phyloP scores from a whole-genome alignment of 1,139 yeast species.

The Candida mesenterica region DNA sequence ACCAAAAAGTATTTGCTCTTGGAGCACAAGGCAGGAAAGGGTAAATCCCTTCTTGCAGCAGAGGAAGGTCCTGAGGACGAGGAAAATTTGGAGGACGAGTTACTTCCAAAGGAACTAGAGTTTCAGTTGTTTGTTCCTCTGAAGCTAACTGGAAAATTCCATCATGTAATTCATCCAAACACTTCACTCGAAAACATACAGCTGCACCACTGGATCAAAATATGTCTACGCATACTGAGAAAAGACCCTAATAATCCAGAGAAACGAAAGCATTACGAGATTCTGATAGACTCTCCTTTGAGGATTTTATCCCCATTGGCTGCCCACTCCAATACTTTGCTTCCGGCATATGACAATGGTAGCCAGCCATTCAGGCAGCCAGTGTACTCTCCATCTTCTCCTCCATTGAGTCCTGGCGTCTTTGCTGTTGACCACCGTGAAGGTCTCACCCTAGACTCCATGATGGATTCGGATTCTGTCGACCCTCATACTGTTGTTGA shows the following conservation, averaged over 20 bases:
- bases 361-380: constrained; percentile 16
- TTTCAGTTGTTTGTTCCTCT: constrained; percentile 81
- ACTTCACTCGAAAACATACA: constrained; percentile 76
- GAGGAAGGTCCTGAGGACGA: constrained; percentile 23
- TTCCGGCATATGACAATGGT: constrained; percentile 52
- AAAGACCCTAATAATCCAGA: constrained; percentile 53
- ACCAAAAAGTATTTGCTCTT: constrained; percentile 71
- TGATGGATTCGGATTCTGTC: constrained; percentile 9
- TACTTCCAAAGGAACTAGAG: constrained; percentile 64
- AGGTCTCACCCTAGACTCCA: constrained; percentile 17
- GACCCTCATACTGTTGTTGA: constrained; percentile 1
- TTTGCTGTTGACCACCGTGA: constrained; percentile 40
- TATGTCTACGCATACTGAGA: constrained; percentile 74
- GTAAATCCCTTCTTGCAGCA: constrained; percentile 37
- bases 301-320: constrained; percentile 66
- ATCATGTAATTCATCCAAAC: constrained; percentile 66
- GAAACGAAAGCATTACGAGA: constrained; percentile 83
- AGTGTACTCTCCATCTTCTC: constrained; percentile 22
- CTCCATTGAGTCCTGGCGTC: constrained; percentile 57
- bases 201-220: constrained; percentile 91
- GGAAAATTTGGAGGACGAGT: constrained; percentile 40
- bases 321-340: constrained; percentile 69
- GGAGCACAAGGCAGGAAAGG: constrained; percentile 72
- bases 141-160: constrained; percentile 45
- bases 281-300: constrained; percentile 87